Percentiles rank a stretch among this genome's conserved stretches.
Evolutionary conservation across 768 basidiomycete genomes (phyloP).

Genomic region (Lactifluus volemus): DNA sequence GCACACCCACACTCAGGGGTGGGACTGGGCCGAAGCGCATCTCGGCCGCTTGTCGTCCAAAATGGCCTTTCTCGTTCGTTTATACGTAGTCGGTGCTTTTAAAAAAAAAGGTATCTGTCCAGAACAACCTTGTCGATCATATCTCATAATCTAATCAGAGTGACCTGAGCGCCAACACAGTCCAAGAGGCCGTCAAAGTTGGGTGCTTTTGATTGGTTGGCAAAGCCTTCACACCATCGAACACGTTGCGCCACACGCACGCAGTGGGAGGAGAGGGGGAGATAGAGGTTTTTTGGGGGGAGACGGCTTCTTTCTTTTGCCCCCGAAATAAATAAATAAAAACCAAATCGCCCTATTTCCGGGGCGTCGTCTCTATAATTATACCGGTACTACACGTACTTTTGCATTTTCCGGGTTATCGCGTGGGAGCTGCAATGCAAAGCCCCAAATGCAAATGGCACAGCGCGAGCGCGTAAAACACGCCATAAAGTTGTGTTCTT

Average conservation of each 20-base stretch:
- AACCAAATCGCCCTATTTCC: neutral
- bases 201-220: neutral
- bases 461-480: slow-evolving; percentile 13
- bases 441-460: neutral
- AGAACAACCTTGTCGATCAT: neutral
- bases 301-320: slow-evolving; percentile 2
- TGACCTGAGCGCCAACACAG: neutral
- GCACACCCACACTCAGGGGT: neutral
- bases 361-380: neutral
- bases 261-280: neutral
- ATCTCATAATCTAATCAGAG: neutral
- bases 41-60: too few relatives aligned
- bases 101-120: neutral
- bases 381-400: neutral
- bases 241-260: neutral
- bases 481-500: slow-evolving; percentile 26
- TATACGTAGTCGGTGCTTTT: neutral
- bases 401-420: neutral
- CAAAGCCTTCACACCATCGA: neutral
- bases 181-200: neutral
- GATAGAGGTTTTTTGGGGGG: too few relatives aligned
- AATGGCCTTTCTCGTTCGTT: neutral
- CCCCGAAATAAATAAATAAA: neutral
- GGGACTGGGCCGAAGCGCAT: neutral
- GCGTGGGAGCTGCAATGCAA: neutral